Conservation (phyloP, 805 yeast genomes). For the Starmera pachycereana region DNA sequence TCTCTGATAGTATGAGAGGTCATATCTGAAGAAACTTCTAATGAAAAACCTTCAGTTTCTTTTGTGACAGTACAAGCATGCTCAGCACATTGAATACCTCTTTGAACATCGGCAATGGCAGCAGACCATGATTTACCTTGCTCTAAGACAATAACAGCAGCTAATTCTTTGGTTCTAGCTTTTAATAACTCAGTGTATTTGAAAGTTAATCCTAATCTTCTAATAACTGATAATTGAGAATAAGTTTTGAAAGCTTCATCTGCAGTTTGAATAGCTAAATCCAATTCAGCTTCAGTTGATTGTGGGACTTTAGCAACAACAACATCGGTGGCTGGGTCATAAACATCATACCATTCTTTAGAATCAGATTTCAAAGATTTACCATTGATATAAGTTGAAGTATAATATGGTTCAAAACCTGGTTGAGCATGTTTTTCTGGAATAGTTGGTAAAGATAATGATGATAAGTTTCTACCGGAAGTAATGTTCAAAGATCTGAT, state of each 20-base stretch:
- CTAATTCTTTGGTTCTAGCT: constrained; percentile 56
- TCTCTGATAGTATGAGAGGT: constrained; percentile 64
- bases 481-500: background rate
- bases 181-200: constrained; percentile 55
- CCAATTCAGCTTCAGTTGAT: constrained; percentile 54
- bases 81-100: constrained; percentile 77
- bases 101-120: constrained; percentile 64
- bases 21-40: constrained; percentile 65
- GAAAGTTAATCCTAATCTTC: constrained; percentile 58
- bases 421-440: constrained; percentile 32
- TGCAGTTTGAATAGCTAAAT: constrained; percentile 56
- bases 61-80: constrained; percentile 58
- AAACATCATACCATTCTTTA: constrained; percentile 53
- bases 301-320: constrained; percentile 65
- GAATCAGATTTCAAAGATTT: constrained; percentile 38
- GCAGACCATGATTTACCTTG: constrained; percentile 73
- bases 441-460: constrained; percentile 17
- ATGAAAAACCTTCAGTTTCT: constrained; percentile 51
- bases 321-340: constrained; percentile 66
- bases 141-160: constrained; percentile 53
- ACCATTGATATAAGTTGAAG: constrained; percentile 40
- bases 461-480: constrained; percentile 6
- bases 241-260: constrained; percentile 49
- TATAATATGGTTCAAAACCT: constrained; percentile 34
- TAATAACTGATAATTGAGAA: constrained; percentile 36